Conservation (phyloP, 306 rosid species). For the Prosopis cineraria region DNA sequence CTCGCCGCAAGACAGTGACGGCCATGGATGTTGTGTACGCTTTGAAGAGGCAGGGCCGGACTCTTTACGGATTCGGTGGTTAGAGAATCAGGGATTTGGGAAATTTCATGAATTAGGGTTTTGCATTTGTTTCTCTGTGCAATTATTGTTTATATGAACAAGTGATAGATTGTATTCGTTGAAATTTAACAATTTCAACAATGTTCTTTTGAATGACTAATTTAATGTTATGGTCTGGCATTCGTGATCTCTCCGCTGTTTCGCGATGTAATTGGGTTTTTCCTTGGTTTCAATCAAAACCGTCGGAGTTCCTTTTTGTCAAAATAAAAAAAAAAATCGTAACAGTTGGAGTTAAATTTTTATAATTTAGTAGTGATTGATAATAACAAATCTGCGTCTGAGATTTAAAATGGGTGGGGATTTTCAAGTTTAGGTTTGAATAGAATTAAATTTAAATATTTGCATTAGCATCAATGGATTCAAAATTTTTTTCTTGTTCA, state of each 20-base stretch:
- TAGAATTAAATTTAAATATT: too few species aligned
- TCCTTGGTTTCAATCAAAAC: background rate
- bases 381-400: too few species aligned
- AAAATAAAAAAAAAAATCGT: too few species aligned
- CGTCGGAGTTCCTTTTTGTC: too few species aligned
- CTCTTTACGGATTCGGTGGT: slow-evolving; percentile 63
- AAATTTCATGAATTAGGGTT: slow-evolving; percentile 1
- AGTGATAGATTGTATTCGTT: background rate
- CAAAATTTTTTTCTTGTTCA: too few species aligned
- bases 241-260: background rate
- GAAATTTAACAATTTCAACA: background rate
- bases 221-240: background rate
- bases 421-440: too few species aligned
- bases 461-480: too few species aligned
- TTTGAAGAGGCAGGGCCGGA: slow-evolving; percentile 65
- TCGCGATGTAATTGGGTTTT: background rate
- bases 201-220: background rate
- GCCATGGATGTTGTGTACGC: slow-evolving; percentile 70
- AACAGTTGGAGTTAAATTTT: too few species aligned
- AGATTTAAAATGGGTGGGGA: too few species aligned
- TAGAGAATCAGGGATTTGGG: slow-evolving; percentile 21
- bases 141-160: slow-evolving; percentile 23
- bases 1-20: slow-evolving; percentile 64
- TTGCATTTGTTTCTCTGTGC: background rate
- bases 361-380: too few species aligned